Percentiles rank a stretch among this genome's conserved stretches.
phyloP scores from a whole-genome alignment of 495 filamentous ascomycete species.

The Penicillium paxilli region DNA sequence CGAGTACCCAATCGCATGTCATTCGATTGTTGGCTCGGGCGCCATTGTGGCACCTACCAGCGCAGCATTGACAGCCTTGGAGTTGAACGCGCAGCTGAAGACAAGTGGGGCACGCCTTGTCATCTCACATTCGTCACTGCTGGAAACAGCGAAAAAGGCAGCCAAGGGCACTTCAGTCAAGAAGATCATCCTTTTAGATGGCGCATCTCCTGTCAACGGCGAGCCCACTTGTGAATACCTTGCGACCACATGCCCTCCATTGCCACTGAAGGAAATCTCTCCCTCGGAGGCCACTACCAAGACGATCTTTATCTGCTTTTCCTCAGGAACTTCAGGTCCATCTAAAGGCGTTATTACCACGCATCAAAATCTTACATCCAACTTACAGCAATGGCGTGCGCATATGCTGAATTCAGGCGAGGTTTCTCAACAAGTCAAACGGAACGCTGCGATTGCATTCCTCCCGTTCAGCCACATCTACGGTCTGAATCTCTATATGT shows the following conservation, averaged over 20 bases:
- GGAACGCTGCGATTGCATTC: conserved; percentile 68
- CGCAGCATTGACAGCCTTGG: conserved; percentile 74
- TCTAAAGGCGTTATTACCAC: conserved; percentile 59
- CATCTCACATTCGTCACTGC: conserved; percentile 62
- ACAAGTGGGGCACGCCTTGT: conserved; percentile 71
- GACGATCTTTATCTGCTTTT: conserved; percentile 22
- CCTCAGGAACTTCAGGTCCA: conserved; percentile 24
- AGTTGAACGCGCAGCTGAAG: conserved; percentile 82
- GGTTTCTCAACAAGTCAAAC: conserved; percentile 25
- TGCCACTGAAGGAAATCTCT: conserved; percentile 3
- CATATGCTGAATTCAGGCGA: conserved; percentile 13
- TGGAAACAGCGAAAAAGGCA: conserved; percentile 61
- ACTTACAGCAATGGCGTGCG: conserved; percentile 42
- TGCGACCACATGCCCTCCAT: conserved; percentile 13
- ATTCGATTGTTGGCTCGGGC: conserved; percentile 74
- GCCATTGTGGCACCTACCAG: conserved; percentile 77
- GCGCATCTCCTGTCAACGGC: conserved; percentile 7
- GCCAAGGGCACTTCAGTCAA: conserved; percentile 38
- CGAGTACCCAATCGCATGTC: conserved; percentile 62
- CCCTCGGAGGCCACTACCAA: conserved; percentile 11
- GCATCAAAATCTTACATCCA: conserved; percentile 74
- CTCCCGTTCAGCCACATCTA: conserved; percentile 92
- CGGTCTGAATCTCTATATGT: conserved; percentile 40
- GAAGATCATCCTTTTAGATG: conserved; percentile 17
- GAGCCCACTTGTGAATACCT: conserved; percentile 21